Evolutionary conservation across 192 early-diverging fungal species (phyloP), one percentile per base, ranked within the genome.

Genomic region (Backusella westeae): DNA sequence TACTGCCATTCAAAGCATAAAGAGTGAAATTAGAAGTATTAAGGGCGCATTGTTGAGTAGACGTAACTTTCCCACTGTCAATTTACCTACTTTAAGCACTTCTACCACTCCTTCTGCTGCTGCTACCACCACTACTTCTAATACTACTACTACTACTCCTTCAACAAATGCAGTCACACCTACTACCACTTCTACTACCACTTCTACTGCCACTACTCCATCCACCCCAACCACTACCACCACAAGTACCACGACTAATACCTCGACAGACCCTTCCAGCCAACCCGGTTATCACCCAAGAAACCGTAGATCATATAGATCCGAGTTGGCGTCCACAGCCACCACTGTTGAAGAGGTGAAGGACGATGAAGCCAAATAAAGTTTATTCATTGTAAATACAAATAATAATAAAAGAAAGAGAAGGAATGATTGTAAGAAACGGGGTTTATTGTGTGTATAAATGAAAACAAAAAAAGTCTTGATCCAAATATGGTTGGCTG

Each of bases 41-140:
- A 87, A 87, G 52, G 86, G 86, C 0, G 59, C 84, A 67, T 70
- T 87, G n/a, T 71, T 87, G 6, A 87, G 81, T 42, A 82, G 86
- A 78, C 77, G 84, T 21, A 87, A 85, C 34, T 87, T 87, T 52
- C 86, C 86, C 3, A 59, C 74, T n/a, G 79, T 19, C 14, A 53
- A 14, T n/a, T n/a, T 39, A 63, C 53, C 73, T 10, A 59, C 53
- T 8, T 3, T 17, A n/a, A 26, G 35, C 34, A 42, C n/a, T 4
- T n/a, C 9, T 44, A 38, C 12, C 19, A 12, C 32, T 21, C 6
- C 21, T 44, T 9, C 36, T 5, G 8, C 17, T 3, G 21, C 32
- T 19, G 1, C 63, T 36, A 12, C 73, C 3, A 8, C 73, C 14
- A 15, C 12, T 35, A 75, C 73, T 41, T 9, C 73, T 67, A n/a